phyloP scores from a whole-genome alignment of 2,329 filamentous ascomycete genomes.

The Lecanicillium sp. region DNA sequence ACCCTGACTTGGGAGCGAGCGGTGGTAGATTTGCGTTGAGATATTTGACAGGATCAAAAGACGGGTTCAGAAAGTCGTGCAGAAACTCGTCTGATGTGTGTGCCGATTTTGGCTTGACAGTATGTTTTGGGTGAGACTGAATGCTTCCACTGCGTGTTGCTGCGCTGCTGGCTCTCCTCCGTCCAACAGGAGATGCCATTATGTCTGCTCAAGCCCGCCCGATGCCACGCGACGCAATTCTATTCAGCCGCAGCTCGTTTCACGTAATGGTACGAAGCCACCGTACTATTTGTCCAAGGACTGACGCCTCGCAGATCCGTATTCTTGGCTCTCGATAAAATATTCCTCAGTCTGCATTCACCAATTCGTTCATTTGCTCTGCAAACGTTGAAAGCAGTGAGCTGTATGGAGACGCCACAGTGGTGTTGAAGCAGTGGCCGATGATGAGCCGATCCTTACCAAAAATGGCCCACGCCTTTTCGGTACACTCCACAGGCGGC shows the following conservation, averaged over 20 bases:
- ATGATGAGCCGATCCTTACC: conserved; percentile 22
- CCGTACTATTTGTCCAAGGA: too few species aligned
- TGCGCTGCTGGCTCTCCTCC: conserved; percentile 34
- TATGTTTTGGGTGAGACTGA: conserved; percentile 27
- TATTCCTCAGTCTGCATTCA: too few species aligned
- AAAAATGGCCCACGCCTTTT: too few species aligned
- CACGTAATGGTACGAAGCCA: neutral
- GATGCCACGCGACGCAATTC: neutral
- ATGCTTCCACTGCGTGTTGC: conserved; percentile 32
- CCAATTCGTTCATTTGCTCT: too few species aligned
- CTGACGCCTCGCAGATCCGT: too few species aligned
- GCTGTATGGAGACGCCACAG: too few species aligned
- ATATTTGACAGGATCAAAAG: conserved; percentile 78
- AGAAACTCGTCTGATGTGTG: conserved; percentile 67
- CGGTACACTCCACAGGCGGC: too few species aligned
- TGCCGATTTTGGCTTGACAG: conserved; percentile 41
- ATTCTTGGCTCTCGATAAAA: too few species aligned
- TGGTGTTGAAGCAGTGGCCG: conserved; percentile 15
- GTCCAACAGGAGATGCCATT: too few species aligned
- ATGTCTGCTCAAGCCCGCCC: neutral
- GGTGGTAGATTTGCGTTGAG: conserved; percentile 73
- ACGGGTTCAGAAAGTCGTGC: conserved; percentile 63
- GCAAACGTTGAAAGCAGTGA: too few species aligned
- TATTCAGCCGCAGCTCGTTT: neutral
- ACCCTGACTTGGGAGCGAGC: conserved; percentile 38